Evolutionary conservation across 2,329 filamentous ascomycete genomes (phyloP).

Genomic region (Penicillium aurantiogriseum): DNA sequence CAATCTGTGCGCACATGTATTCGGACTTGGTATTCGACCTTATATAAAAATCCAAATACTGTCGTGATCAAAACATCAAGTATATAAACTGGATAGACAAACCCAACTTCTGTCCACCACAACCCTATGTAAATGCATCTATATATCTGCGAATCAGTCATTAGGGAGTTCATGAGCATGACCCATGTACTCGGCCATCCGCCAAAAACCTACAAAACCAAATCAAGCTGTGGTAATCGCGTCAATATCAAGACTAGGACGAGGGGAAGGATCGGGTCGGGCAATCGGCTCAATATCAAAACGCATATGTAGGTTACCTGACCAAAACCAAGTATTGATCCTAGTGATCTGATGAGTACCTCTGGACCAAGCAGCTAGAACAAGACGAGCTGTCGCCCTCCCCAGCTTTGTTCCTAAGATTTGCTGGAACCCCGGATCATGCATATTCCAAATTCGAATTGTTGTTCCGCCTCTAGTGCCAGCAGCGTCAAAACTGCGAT

Average conservation of each 20-base stretch:
- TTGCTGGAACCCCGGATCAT: background rate
- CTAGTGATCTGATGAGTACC: background rate
- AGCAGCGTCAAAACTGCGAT: fast-evolving
- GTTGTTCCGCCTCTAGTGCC: fast-evolving
- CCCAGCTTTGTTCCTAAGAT: slow-evolving; percentile 1
- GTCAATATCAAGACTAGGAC: too few species aligned
- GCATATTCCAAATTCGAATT: background rate
- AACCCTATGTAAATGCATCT: background rate
- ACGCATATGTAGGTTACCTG: background rate
- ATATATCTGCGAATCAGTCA: background rate
- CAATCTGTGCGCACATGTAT: too few species aligned
- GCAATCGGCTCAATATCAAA: slow-evolving; percentile 1
- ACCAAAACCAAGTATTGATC: background rate
- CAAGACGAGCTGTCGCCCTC: background rate
- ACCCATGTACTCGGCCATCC: background rate
- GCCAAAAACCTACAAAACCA: background rate
- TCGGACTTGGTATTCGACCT: background rate
- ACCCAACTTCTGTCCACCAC: background rate
- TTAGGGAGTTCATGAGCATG: too few species aligned
- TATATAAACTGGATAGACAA: background rate
- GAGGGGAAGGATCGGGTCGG: too few species aligned
- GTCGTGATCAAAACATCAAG: background rate
- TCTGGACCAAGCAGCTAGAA: background rate
- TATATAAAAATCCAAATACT: background rate
- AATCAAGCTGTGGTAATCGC: background rate